These are phyloP conservation scores for Acanthochlamys bracteata DNA, from an alignment of 106 monocot species.

Conservation along the genomic window DNA sequence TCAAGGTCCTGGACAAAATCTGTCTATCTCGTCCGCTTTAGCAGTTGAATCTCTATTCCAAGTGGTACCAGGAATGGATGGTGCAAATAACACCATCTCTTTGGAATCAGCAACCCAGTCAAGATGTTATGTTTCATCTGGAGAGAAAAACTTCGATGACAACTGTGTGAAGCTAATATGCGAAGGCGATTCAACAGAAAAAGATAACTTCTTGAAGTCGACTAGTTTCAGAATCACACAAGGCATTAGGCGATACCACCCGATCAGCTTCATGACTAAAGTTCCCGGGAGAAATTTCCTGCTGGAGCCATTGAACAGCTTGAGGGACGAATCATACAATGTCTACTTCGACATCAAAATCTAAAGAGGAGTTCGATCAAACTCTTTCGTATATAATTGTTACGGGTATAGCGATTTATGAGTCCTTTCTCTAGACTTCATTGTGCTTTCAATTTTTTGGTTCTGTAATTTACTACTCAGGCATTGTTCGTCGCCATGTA, in stretches of 20 bases:
- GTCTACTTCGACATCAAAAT: conserved; percentile 25
- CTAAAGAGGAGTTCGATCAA: background rate
- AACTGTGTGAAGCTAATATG: conserved; percentile 7
- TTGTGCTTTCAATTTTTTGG: too few species aligned
- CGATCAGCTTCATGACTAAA: conserved; percentile 19
- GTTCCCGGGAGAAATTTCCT: conserved; percentile 18
- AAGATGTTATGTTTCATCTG: conserved; percentile 49
- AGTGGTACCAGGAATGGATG: conserved; percentile 49
- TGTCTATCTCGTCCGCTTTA: conserved; percentile 11
- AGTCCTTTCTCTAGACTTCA: too few species aligned
- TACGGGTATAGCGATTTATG: too few species aligned
- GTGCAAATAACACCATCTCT: conserved; percentile 24
- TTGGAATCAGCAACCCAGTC: conserved; percentile 31
- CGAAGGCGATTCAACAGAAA: background rate
- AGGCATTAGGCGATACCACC: conserved; percentile 9
- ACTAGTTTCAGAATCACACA: background rate
- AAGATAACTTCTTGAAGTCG: background rate
- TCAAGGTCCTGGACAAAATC: conserved; percentile 22
- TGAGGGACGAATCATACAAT: conserved; percentile 34
- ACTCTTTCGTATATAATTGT: too few species aligned
- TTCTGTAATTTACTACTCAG: too few species aligned
- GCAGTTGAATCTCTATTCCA: conserved; percentile 25
- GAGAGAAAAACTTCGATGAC: conserved; percentile 5
- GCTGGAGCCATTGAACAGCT: conserved; percentile 24
- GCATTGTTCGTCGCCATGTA: too few species aligned